Percentiles rank a stretch among this genome's conserved stretches.
phyloP scores from a whole-genome alignment of 495 filamentous ascomycete genomes.

The Lasiosphaeria ovina region DNA sequence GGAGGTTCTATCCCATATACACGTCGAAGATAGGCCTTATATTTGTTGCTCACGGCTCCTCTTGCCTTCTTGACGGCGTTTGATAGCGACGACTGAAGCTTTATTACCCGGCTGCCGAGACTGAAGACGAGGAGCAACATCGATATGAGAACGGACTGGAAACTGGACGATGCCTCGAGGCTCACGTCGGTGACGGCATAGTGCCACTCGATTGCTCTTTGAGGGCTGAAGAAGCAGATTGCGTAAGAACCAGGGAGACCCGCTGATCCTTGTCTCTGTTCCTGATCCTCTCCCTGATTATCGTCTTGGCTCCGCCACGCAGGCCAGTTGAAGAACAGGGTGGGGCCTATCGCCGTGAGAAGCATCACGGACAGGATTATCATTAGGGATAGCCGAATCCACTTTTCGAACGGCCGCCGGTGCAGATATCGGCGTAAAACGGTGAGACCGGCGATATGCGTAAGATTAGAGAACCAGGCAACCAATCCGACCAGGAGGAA shows the following conservation, averaged over 20 bases:
- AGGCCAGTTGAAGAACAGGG: constrained; percentile 41
- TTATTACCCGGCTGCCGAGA: constrained; percentile 1
- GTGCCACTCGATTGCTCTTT: neutral
- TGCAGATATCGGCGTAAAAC: constrained; percentile 28
- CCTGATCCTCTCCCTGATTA: neutral
- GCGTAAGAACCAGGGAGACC: constrained; percentile 1
- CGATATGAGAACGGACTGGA: constrained; percentile 5
- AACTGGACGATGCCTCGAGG: neutral
- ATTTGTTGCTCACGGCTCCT: neutral
- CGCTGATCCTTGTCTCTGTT: neutral
- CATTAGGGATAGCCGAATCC: constrained; percentile 57
- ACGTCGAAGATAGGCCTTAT: neutral
- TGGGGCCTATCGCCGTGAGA: constrained; percentile 51
- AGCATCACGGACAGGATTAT: constrained; percentile 46
- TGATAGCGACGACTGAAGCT: constrained; percentile 4
- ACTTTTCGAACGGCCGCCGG: constrained; percentile 8
- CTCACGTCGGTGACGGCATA: neutral
- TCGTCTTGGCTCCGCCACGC: no score
- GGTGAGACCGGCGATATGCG: constrained; percentile 38
- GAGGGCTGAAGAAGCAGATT: constrained; percentile 4
- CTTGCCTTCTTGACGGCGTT: neutral
- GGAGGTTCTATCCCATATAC: neutral
- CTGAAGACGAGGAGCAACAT: constrained; percentile 6
- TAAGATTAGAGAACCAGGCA: constrained; percentile 42
- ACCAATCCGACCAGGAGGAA: constrained; percentile 38